phyloP scores from a whole-genome alignment of 257 asterid genomes.

The Solanum rostratum region DNA sequence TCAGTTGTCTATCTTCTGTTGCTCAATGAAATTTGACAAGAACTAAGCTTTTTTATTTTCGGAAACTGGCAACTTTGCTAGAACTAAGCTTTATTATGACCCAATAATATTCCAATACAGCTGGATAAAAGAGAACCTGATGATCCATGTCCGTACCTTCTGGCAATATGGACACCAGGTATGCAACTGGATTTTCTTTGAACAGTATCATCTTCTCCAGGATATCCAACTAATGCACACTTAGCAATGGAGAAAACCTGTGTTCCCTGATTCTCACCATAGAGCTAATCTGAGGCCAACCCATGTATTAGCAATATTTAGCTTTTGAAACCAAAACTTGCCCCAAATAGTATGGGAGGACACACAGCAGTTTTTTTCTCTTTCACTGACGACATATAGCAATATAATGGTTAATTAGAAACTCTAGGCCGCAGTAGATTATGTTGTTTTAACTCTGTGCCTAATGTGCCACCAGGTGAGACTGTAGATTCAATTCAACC shows the following conservation, averaged over 20 bases:
- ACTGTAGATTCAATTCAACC: slow-evolving; percentile 64
- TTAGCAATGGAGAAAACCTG: neutral
- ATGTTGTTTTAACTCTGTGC: neutral
- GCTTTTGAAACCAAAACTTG: neutral
- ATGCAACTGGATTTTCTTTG: slow-evolving; percentile 1
- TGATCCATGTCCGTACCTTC: slow-evolving; percentile 95
- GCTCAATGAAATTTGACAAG: slow-evolving; percentile 1
- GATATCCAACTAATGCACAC: neutral
- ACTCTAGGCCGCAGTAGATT: neutral
- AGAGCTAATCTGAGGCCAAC: neutral
- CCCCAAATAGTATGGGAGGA: neutral
- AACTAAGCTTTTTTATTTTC: slow-evolving; percentile 8
- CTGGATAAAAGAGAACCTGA: slow-evolving; percentile 86
- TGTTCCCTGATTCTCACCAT: neutral
- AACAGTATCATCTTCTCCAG: neutral
- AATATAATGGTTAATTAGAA: neutral
- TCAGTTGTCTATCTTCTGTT: slow-evolving; percentile 22
- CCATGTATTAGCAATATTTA: neutral
- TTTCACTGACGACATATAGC: neutral
- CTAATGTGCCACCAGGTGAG: slow-evolving; percentile 46
- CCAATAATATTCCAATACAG: slow-evolving; percentile 21
- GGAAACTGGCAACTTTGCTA: neutral
- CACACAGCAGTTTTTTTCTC: neutral
- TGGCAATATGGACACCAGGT: slow-evolving; percentile 99
- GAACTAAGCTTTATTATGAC: slow-evolving; percentile 15